Evolutionary conservation across 345 rosid species (phyloP), one percentile per base, ranked within the genome.

Genomic region (Aegle marmelos): DNA sequence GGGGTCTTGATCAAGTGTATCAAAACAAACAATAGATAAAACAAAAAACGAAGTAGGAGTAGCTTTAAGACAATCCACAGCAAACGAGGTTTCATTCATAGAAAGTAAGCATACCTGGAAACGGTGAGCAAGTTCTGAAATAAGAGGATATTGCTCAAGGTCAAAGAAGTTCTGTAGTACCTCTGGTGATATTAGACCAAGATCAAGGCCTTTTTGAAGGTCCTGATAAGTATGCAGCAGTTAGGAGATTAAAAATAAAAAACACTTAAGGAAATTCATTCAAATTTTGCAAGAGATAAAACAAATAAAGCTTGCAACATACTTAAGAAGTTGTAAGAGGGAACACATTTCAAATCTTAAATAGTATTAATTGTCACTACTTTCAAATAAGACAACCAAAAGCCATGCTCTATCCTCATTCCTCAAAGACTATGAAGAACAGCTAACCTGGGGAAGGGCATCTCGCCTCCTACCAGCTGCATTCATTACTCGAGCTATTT

Each of bases 401-500:
- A 75, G 22, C 4, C 37, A 63, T 48, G 62, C 61, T 63, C 25
- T 73, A 56, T 30, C 71, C 72, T 74, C 53, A 2, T 58, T 30
- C 71, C 72, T 74, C 53, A 4, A 63, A 70, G 74, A 50, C 33
- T 53, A 27, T 66, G 48, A 39, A 61, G 72, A 73, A 75, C 17
- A 63, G 71, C 79, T 50, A 66, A 94, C 97, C 94, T 93, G 94
- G 10, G 98, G 98, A 75, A 91, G 87, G 59, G 93, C 97, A 84
- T 93, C 95, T 73, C 94, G 90, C 78, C 81, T 91, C 85, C 94
- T 90, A 75, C 98, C 97, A 64, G 95, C 98, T 1, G 97, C 98
- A 88, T 91, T 93, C 98, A 94, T 94, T 25, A 93, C 97, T 74
- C 97, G 89, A 81, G 98, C 95, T 74, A 94, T 94, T 85, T 94